phyloP scores from a whole-genome alignment of 2,329 filamentous ascomycete species.

The Thermoascus crustaceus region DNA sequence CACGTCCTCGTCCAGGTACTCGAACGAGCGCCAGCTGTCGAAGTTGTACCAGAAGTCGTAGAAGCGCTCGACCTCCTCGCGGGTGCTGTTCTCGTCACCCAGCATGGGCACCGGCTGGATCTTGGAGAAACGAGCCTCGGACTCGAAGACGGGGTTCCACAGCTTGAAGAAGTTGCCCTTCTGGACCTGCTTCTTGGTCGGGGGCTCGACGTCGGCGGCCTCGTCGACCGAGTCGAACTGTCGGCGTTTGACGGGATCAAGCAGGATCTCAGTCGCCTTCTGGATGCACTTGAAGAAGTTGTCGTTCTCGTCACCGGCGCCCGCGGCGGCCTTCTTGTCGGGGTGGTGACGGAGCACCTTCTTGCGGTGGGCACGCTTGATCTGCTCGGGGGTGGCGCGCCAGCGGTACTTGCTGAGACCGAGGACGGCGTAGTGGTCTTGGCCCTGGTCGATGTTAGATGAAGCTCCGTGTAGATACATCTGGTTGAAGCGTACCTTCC shows the following conservation, averaged over 20 bases:
- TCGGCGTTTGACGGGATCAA: conserved; percentile 82
- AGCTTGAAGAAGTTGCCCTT: conserved; percentile 93
- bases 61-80: conserved; percentile 86
- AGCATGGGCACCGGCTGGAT: conserved; percentile 78
- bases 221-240: conserved; percentile 98
- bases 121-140: conserved; percentile 89
- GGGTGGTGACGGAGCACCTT: conserved; percentile 99
- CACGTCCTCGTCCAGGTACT: conserved; percentile 98
- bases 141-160: conserved; percentile 82
- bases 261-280: conserved; percentile 87
- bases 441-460: conserved; percentile 47
- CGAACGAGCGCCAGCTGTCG: conserved; percentile 94
- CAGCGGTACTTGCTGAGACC: conserved; percentile 87
- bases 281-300: conserved; percentile 99
- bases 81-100: conserved; percentile 72
- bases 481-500: conserved; percentile 64
- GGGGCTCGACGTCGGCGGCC: conserved; percentile 82
- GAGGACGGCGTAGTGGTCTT: conserved; percentile 97
- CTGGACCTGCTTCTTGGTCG: conserved; percentile 78
- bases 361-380: conserved; percentile 98
- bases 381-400: conserved; percentile 92
- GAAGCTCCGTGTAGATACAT: not conserved
- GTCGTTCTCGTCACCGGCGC: conserved; percentile 75
- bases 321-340: conserved; percentile 93
- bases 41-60: conserved; percentile 99